Conservation (phyloP, 441 rosid genomes). For the Erodium texanum region DNA sequence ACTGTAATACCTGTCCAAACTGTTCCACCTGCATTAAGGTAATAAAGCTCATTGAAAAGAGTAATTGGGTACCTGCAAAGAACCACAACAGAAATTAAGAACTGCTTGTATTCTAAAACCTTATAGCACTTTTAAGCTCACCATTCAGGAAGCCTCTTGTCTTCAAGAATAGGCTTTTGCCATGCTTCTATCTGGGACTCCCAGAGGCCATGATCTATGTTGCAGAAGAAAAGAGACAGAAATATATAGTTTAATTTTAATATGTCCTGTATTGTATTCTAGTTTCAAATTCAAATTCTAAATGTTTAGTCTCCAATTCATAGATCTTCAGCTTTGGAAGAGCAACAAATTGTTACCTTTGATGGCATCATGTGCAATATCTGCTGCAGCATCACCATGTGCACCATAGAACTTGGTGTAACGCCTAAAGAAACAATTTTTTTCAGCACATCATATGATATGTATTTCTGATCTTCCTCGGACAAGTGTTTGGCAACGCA, state of each 20-base stretch:
- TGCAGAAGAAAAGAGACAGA: slow-evolving; percentile 9
- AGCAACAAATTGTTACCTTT: slow-evolving; percentile 37
- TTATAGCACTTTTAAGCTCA: slow-evolving; percentile 17
- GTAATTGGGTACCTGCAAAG: slow-evolving; percentile 67
- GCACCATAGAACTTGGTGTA: slow-evolving; percentile 74
- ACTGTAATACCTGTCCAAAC: slow-evolving; percentile 65
- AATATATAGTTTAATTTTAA: background rate
- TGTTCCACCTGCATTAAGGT: slow-evolving; percentile 81
- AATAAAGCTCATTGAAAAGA: slow-evolving; percentile 87
- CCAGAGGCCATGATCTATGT: slow-evolving; percentile 61
- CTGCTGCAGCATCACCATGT: slow-evolving; percentile 66
- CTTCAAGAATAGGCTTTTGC: slow-evolving; percentile 86
- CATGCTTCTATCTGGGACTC: slow-evolving; percentile 74
- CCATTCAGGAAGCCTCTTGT: slow-evolving; percentile 84
- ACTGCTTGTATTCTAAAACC: background rate
- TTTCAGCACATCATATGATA: slow-evolving; percentile 19
- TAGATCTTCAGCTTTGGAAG: background rate
- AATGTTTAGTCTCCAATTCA: background rate
- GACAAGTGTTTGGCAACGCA: slow-evolving; percentile 13
- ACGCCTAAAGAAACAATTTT: slow-evolving; percentile 45
- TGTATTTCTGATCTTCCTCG: background rate
- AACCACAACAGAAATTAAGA: slow-evolving; percentile 9
- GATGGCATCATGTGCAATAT: slow-evolving; percentile 72
- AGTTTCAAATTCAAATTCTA: background rate
- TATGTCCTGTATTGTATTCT: background rate